Evolutionary conservation across 176 grass and related monocot species (phyloP).

Genomic region (Cocos nucifera): DNA sequence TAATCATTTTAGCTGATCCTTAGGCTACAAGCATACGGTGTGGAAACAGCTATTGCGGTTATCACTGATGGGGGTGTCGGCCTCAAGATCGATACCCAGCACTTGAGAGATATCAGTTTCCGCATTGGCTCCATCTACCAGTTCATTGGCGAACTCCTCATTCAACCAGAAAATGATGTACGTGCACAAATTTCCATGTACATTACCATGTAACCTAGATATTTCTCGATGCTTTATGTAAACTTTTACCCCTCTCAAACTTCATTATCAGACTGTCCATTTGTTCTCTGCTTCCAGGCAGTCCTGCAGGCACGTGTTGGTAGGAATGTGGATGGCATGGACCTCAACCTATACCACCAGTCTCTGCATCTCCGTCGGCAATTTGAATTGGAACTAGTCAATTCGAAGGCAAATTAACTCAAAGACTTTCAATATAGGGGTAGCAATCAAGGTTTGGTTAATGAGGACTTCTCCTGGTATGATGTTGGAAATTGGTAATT

Average conservation of each 20-base stretch:
- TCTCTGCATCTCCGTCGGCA: conserved; percentile 45
- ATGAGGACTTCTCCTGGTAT: too few relatives aligned
- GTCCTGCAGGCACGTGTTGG: conserved; percentile 55
- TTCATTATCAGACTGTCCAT: neutral
- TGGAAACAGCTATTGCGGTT: conserved; percentile 34
- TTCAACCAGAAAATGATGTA: conserved; percentile 34
- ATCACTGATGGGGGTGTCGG: conserved; percentile 36
- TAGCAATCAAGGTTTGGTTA: too few relatives aligned
- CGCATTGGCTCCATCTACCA: conserved; percentile 37
- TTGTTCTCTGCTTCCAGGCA: conserved; percentile 25
- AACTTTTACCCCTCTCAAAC: neutral
- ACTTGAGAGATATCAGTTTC: conserved; percentile 50
- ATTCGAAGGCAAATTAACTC: conserved; percentile 13
- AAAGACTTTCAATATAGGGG: too few relatives aligned
- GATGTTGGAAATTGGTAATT: too few relatives aligned
- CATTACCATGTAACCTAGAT: neutral
- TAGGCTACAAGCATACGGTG: conserved; percentile 59
- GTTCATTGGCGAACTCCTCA: conserved; percentile 71
- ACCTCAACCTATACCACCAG: conserved; percentile 68
- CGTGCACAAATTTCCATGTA: neutral
- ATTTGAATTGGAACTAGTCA: conserved; percentile 34
- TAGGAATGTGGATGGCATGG: conserved; percentile 54
- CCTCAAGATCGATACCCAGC: conserved; percentile 43
- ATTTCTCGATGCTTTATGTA: neutral
- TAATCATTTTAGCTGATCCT: conserved; percentile 5